Evolutionary conservation across 2,329 filamentous ascomycete species (phyloP).

Genomic region (Whalleya microplaca): DNA sequence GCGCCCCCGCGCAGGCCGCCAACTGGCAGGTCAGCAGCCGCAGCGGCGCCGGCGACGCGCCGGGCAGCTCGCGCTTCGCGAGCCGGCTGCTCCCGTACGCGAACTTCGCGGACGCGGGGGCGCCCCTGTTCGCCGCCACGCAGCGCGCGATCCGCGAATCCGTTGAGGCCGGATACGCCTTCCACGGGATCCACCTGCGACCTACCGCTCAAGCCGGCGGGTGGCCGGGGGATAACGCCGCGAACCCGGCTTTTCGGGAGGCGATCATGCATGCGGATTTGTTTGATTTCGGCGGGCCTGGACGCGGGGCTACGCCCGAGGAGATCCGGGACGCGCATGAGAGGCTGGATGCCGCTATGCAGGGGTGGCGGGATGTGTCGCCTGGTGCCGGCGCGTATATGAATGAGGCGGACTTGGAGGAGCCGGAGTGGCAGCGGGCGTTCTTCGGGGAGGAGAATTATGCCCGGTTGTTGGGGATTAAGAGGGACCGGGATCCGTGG

Average conservation of each 20-base stretch:
- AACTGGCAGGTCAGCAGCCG: constrained; percentile 34
- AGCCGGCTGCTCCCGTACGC: constrained; percentile 39
- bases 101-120: constrained; percentile 28
- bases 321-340: constrained; percentile 28
- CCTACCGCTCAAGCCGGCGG: constrained; percentile 36
- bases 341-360: constrained; percentile 28
- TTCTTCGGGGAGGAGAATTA: constrained; percentile 56
- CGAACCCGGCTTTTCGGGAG: constrained; percentile 50
- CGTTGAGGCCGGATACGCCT: constrained; percentile 41
- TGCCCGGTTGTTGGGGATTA: constrained; percentile 45
- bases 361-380: constrained; percentile 38
- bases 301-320: constrained; percentile 25
- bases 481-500: constrained; percentile 51
- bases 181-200: constrained; percentile 39
- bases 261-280: constrained; percentile 40
- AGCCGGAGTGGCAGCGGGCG: constrained; percentile 48
- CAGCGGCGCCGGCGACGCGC: constrained; percentile 32
- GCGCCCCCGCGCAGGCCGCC: constrained; percentile 30
- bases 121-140: constrained; percentile 27
- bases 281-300: constrained; percentile 27
- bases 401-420: constrained; percentile 55
- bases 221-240: constrained; percentile 39
- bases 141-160: constrained; percentile 40
- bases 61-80: constrained; percentile 36
- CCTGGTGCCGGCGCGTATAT: constrained; percentile 51